Conservation (phyloP, 768 basidiomycete genomes). For the Suillus variegatus region DNA sequence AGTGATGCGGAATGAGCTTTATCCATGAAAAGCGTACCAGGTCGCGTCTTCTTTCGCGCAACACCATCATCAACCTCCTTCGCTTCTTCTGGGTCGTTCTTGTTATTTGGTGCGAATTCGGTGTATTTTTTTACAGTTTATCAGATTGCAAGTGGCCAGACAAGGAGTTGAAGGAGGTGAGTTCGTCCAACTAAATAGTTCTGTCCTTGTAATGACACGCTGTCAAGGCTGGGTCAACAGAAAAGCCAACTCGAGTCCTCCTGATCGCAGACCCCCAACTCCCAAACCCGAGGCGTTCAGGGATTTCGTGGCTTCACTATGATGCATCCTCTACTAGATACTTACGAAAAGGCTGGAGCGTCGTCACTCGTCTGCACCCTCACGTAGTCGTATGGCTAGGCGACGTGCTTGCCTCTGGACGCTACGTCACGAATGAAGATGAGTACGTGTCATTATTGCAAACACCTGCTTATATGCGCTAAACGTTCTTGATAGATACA, state of each 20-base stretch:
- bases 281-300: constrained; percentile 34
- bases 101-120: constrained; percentile 68
- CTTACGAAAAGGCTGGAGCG: constrained; percentile 71
- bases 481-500: constrained; percentile 49
- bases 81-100: constrained; percentile 54
- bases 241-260: constrained; percentile 55
- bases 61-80: constrained; percentile 42
- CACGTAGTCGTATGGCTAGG: constrained; percentile 75
- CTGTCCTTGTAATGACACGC: constrained; percentile 9
- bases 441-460: constrained; percentile 39
- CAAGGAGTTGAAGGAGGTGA: constrained; percentile 27
- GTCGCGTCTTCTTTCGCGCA: constrained; percentile 29
- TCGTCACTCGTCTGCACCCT: constrained; percentile 55
- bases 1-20: constrained; percentile 31
- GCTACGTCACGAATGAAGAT: constrained; percentile 47
- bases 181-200: constrained; percentile 17
- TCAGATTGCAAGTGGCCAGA: constrained; percentile 63
- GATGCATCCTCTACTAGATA: constrained; percentile 54
- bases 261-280: constrained; percentile 73
- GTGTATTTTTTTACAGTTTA: constrained; percentile 59
- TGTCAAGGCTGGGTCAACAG: constrained; percentile 17
- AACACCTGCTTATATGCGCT: neutral
- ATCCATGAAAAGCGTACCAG: constrained; percentile 29
- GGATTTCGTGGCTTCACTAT: constrained; percentile 43
- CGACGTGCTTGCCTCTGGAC: constrained; percentile 72